Conservation (phyloP, 257 asterid genomes). For the Lycium ferocissimum region DNA sequence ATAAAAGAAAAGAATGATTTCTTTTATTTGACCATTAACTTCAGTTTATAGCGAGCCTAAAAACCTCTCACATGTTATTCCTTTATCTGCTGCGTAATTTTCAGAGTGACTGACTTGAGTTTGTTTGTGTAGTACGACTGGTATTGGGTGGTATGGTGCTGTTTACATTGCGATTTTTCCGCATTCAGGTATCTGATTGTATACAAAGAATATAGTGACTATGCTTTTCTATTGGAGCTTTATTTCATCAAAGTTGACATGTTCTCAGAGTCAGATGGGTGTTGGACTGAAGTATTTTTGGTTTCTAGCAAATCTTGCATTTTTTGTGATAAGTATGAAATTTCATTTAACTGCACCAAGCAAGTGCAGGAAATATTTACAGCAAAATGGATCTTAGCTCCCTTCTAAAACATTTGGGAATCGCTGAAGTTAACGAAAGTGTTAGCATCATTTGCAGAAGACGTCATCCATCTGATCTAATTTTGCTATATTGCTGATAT, state of each 20-base stretch:
- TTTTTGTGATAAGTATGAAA: neutral
- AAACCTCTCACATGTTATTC: neutral
- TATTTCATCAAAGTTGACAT: neutral
- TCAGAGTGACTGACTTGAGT: constrained; percentile 27
- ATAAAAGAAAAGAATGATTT: neutral
- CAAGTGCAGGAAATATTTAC: neutral
- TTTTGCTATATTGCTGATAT: neutral
- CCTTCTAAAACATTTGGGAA: neutral
- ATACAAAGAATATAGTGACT: neutral
- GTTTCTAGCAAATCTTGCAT: neutral
- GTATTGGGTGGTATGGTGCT: constrained; percentile 74
- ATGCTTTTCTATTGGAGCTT: neutral
- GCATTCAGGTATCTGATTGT: constrained; percentile 62
- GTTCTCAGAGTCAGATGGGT: neutral
- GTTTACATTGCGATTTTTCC: constrained; percentile 75
- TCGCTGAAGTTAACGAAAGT: neutral
- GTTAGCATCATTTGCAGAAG: neutral
- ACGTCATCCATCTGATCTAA: constrained; percentile 2
- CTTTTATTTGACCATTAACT: neutral
- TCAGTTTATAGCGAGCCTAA: neutral
- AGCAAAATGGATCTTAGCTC: neutral
- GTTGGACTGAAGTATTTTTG: neutral
- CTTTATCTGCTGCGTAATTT: constrained; percentile 26
- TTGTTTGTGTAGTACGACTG: constrained; percentile 74
- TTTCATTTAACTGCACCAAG: neutral